Percentiles rank a stretch among this genome's conserved stretches.
These are phyloP conservation scores for Xylaria sp. DNA, from an alignment of 2,329 filamentous ascomycete species.

Conservation along the genomic window DNA sequence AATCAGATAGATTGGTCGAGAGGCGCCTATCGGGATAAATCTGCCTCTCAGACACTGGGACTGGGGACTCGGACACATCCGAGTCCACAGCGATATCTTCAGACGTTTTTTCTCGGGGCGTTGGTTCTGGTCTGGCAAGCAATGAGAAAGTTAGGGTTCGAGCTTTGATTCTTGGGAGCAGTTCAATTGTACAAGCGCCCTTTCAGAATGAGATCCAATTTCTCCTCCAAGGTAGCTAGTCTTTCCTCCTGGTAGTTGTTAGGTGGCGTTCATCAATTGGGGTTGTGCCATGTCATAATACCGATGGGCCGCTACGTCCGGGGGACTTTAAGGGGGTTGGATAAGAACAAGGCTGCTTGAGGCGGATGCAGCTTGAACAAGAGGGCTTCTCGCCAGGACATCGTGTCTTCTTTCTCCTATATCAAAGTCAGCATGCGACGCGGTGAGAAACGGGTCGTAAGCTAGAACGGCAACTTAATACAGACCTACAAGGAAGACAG, in stretches of 20 bases:
- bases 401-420: constrained; percentile 30
- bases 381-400: constrained; percentile 29
- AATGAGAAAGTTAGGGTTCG: constrained; percentile 15
- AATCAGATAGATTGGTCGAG: constrained; percentile 16
- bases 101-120: constrained; percentile 8
- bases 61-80: constrained; percentile 12
- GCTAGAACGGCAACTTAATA: constrained; percentile 1
- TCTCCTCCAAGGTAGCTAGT: constrained; percentile 29
- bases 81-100: constrained; percentile 16
- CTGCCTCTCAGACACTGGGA: constrained; percentile 9
- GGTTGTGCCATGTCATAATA: constrained; percentile 23
- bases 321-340: constrained; percentile 20
- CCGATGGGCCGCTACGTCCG: constrained; percentile 26
- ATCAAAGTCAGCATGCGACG: constrained; percentile 7
- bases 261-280: constrained; percentile 21
- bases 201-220: constrained; percentile 29
- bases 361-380: constrained; percentile 28
- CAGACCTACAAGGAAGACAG: constrained; percentile 30
- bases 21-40: constrained; percentile 4
- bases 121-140: constrained; percentile 16
- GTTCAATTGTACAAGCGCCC: constrained; percentile 21
- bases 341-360: constrained; percentile 29
- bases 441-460: neutral
- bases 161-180: neutral
- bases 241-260: constrained; percentile 28